phyloP scores from a whole-genome alignment of 345 rosid genomes.

The Salix dunnii region DNA sequence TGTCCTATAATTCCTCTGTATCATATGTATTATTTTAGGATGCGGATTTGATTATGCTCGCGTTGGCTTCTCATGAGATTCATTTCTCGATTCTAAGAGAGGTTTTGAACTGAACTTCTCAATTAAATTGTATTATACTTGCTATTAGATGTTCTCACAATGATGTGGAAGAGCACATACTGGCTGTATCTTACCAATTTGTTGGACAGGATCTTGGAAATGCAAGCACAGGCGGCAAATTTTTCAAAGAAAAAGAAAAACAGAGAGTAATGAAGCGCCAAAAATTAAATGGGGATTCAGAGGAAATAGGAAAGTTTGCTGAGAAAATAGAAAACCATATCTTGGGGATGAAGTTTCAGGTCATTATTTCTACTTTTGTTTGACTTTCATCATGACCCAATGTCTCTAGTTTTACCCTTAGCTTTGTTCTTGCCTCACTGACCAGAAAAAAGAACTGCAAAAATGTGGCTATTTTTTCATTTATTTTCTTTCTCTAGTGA shows the following conservation, averaged over 20 bases:
- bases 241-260: background rate
- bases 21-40: slow-evolving; percentile 21
- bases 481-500: too few species aligned
- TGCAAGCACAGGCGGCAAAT: background rate
- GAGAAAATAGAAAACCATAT: background rate
- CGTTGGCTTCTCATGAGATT: slow-evolving; percentile 32
- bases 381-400: background rate
- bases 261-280: background rate
- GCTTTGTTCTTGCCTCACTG: background rate
- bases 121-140: background rate
- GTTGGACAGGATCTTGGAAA: background rate
- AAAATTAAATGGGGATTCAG: background rate
- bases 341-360: slow-evolving; percentile 6
- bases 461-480: too few species aligned
- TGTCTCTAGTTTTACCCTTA: background rate
- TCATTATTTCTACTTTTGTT: background rate
- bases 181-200: background rate
- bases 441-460: too few species aligned
- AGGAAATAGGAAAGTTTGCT: background rate
- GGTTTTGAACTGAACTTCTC: slow-evolving; percentile 14
- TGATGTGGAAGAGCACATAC: background rate
- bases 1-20: background rate
- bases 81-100: slow-evolving; percentile 37
- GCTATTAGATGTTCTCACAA: background rate
- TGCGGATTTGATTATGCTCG: slow-evolving; percentile 38